Evolutionary conservation across 2,329 filamentous ascomycete species (phyloP).

Genomic region (Hypoxylon sp.): DNA sequence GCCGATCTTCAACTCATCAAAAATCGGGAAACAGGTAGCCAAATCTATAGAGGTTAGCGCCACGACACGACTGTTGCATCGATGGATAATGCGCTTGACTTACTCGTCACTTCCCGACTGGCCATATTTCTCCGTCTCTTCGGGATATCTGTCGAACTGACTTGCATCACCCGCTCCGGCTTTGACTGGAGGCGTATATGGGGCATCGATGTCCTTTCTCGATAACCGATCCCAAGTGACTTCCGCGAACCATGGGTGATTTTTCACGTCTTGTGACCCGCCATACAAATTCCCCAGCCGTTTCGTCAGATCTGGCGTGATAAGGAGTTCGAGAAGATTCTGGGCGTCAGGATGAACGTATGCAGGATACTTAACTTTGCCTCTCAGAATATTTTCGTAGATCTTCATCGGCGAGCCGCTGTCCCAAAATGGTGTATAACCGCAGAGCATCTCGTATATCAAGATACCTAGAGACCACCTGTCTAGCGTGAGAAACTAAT

Average conservation of each 20-base stretch:
- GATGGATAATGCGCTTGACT: conserved; percentile 53
- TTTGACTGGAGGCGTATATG: conserved; percentile 95
- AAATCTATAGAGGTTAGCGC: conserved; percentile 58
- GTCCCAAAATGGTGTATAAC: conserved; percentile 99
- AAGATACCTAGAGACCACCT: conserved; percentile 99
- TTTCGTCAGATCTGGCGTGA: conserved; percentile 95
- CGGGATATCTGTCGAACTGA: conserved; percentile 97
- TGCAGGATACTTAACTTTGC: conserved; percentile 93
- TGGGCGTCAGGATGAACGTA: conserved; percentile 96
- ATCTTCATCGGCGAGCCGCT: conserved; percentile 98
- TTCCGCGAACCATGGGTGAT: conserved; percentile 94
- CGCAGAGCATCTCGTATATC: conserved; percentile 99
- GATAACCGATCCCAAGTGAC: conserved; percentile 96
- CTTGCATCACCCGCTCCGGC: conserved; percentile 94
- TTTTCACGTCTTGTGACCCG: conserved; percentile 91
- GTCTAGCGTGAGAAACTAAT: conserved; percentile 17
- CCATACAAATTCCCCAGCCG: conserved; percentile 92
- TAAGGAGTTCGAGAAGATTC: conserved; percentile 89
- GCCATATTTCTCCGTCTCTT: conserved; percentile 94
- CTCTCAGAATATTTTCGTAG: conserved; percentile 98
- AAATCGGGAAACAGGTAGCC: conserved; percentile 81
- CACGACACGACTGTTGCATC: not conserved
- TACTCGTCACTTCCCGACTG: conserved; percentile 82
- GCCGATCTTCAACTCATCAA: conserved; percentile 53
- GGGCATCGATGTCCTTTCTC: conserved; percentile 97